A percentile compares a stretch with the other conserved stretches of the same genome.
phyloP scores from a whole-genome alignment of 2,329 filamentous ascomycete genomes.

The Drechslerella coelobrocha region DNA sequence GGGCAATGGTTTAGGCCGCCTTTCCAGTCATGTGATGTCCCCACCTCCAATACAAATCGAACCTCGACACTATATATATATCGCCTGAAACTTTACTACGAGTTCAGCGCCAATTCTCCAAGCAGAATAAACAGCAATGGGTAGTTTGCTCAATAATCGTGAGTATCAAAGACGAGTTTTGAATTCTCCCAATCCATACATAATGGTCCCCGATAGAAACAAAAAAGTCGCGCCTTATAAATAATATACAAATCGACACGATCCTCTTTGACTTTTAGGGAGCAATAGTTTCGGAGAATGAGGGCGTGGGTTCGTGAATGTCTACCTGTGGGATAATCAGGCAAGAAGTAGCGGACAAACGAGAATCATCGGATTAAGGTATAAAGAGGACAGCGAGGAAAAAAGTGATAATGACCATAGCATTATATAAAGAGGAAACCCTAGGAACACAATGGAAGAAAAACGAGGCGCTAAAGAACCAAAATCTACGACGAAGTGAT shows the following conservation, averaged over 20 bases:
- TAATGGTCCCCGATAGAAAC: background rate
- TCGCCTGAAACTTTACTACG: no score
- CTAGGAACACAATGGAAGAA: constrained; percentile 44
- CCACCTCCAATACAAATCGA: no score
- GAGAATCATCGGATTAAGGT: constrained; percentile 43
- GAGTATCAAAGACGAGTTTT: no score
- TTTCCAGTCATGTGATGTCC: no score
- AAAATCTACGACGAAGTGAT: constrained; percentile 65
- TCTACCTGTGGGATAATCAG: constrained; percentile 16
- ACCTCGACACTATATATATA: no score
- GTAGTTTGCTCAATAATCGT: no score
- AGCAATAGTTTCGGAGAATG: constrained; percentile 1
- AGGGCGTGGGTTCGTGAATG: constrained; percentile 27
- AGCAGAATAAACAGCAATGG: no score
- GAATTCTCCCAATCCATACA: background rate
- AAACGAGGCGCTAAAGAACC: constrained; percentile 30
- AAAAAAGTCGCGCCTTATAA: background rate
- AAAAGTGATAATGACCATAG: constrained; percentile 36
- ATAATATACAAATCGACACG: constrained; percentile 7
- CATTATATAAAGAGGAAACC: constrained; percentile 50
- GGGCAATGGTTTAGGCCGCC: no score
- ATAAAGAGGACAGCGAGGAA: constrained; percentile 15
- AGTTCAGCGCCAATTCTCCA: no score
- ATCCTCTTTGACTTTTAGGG: background rate
- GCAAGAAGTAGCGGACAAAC: constrained; percentile 7